Percentiles rank a stretch among this genome's conserved stretches.
Conservation (phyloP, 257 asterid genomes). For the Gentiana straminea region DNA sequence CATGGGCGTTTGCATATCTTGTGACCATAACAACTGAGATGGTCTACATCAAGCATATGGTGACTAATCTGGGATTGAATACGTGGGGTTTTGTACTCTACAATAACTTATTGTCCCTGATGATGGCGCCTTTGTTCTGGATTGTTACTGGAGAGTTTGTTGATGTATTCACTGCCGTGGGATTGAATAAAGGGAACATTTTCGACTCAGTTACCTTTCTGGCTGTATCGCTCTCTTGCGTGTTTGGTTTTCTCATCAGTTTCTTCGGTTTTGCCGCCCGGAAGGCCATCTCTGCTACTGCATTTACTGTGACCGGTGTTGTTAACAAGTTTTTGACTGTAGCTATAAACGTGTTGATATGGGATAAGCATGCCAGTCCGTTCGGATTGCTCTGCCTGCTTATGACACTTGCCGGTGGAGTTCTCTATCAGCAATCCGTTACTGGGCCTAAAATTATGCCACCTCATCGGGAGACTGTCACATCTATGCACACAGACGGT, state of each 20-base stretch:
- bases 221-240: slow-evolving; percentile 80
- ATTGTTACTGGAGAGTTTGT: slow-evolving; percentile 76
- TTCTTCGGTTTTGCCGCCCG: slow-evolving; percentile 97
- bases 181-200: slow-evolving; percentile 33
- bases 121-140: slow-evolving; percentile 96
- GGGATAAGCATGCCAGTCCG: slow-evolving; percentile 99
- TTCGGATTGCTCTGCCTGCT: slow-evolving; percentile 79
- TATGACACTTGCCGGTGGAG: slow-evolving; percentile 73
- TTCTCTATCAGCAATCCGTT: slow-evolving; percentile 93
- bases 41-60: slow-evolving; percentile 99
- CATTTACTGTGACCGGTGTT: slow-evolving; percentile 92
- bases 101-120: slow-evolving; percentile 73
- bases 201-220: slow-evolving; percentile 48
- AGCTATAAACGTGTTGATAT: slow-evolving; percentile 78
- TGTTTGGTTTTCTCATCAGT: slow-evolving; percentile 92
- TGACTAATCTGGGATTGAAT: slow-evolving; percentile 82
- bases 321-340: slow-evolving; percentile 94
- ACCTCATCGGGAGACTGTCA: slow-evolving; percentile 26
- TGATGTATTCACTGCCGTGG: slow-evolving; percentile 51
- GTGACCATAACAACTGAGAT: slow-evolving; percentile 92
- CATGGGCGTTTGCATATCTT: slow-evolving; percentile 92
- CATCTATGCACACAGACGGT: slow-evolving; percentile 26
- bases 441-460: slow-evolving; percentile 42
- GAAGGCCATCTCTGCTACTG: slow-evolving; percentile 93
- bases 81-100: slow-evolving; percentile 95